Evolutionary conservation across 2,329 filamentous ascomycete species (phyloP).

Genomic region (Sclerotiophoma versabilis): DNA sequence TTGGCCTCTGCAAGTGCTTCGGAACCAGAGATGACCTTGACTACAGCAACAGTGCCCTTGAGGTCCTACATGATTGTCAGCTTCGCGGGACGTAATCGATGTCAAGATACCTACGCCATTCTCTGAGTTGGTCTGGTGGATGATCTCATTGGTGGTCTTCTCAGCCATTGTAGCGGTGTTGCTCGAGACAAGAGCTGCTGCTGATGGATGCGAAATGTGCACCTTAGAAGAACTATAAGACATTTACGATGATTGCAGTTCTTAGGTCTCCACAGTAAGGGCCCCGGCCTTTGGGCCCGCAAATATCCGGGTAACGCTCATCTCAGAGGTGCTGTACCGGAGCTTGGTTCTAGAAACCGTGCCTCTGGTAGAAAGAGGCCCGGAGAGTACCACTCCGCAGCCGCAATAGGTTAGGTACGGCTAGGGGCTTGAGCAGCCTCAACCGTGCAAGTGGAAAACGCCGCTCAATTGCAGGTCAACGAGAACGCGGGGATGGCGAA

Average conservation of each 20-base stretch:
- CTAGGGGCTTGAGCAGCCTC: constrained; percentile 5
- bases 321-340: constrained; percentile 12
- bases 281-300: constrained; percentile 17
- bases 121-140: constrained; percentile 21
- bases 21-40: constrained; percentile 59
- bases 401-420: constrained; percentile 3
- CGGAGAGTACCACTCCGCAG: constrained; percentile 9
- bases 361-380: not conserved
- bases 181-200: constrained; percentile 19
- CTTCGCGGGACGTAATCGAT: not conserved
- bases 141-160: constrained; percentile 11
- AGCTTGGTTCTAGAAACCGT: constrained; percentile 21
- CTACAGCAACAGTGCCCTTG: constrained; percentile 35
- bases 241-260: constrained; percentile 10
- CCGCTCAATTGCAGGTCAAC: not conserved
- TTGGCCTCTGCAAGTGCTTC: constrained; percentile 64
- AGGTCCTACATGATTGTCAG: constrained; percentile 16
- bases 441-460: constrained; percentile 5
- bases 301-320: constrained; percentile 24
- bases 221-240: constrained; percentile 22
- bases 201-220: constrained; percentile 10
- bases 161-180: constrained; percentile 25
- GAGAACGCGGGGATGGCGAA: not conserved
- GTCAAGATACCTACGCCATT: constrained; percentile 20
- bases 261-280: constrained; percentile 10